phyloP scores from a whole-genome alignment of 192 early-diverging fungal genomes.

The Podila epigama region DNA sequence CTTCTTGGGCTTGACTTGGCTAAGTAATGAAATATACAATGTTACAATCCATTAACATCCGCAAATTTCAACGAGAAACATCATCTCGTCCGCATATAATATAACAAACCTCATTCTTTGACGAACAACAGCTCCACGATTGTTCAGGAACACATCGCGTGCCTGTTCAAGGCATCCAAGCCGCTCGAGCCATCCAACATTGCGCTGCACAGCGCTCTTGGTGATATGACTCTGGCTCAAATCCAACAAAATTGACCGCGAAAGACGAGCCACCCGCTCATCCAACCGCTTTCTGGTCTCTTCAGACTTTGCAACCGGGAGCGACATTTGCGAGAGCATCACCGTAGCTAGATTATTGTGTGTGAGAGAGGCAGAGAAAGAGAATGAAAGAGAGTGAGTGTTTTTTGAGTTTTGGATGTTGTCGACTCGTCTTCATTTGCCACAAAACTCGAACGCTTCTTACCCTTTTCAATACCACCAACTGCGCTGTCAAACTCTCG shows the following conservation, averaged over 20 bases:
- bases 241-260: slow-evolving; percentile 61
- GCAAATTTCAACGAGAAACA: too few relatives aligned
- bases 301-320: slow-evolving; percentile 42
- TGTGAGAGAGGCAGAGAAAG: not conserved
- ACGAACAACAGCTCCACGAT: slow-evolving; percentile 79
- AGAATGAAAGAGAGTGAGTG: not conserved
- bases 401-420: too few relatives aligned
- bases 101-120: slow-evolving; percentile 68
- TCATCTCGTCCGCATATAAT: too few relatives aligned
- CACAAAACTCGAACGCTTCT: too few relatives aligned
- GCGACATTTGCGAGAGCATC: slow-evolving; percentile 37
- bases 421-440: too few relatives aligned
- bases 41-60: too few relatives aligned
- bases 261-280: slow-evolving; percentile 51
- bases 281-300: slow-evolving; percentile 53
- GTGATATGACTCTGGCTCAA: slow-evolving; percentile 83
- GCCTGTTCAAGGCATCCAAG: slow-evolving; percentile 85
- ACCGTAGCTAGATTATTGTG: slow-evolving; percentile 25
- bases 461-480: slow-evolving; percentile 70
- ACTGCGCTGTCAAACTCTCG: slow-evolving; percentile 91
- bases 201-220: slow-evolving; percentile 79
- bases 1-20: slow-evolving; percentile 89
- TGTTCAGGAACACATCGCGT: slow-evolving; percentile 84
- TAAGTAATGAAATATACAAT: too few relatives aligned
- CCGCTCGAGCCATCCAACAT: slow-evolving; percentile 81